Percentiles rank a stretch among this genome's conserved stretches.
Conservation (phyloP, 1,284 basidiomycete genomes). For the Trametes hirsuta region DNA sequence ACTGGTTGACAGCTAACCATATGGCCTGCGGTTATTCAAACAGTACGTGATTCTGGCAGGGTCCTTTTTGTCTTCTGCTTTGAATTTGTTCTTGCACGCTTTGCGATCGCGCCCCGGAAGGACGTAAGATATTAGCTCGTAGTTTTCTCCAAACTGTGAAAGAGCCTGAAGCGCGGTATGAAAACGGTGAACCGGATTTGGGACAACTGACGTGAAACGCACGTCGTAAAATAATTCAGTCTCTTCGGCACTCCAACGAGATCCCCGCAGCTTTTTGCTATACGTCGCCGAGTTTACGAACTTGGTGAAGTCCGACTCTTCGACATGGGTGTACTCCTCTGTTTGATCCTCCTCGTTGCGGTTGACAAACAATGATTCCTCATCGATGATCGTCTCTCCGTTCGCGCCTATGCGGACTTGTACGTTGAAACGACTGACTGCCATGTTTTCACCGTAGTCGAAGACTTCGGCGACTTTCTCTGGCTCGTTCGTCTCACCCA, state of each 20-base stretch:
- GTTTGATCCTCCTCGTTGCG: slow-evolving; percentile 65
- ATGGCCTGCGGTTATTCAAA: slow-evolving; percentile 67
- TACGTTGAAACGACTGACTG: slow-evolving; percentile 74
- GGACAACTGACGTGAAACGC: slow-evolving; percentile 30
- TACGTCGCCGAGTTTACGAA: slow-evolving; percentile 88
- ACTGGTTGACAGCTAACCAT: slow-evolving; percentile 49
- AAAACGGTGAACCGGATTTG: background rate
- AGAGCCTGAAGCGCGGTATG: slow-evolving; percentile 59
- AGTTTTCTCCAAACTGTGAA: slow-evolving; percentile 89
- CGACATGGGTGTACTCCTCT: slow-evolving; percentile 74
- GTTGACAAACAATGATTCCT: slow-evolving; percentile 78
- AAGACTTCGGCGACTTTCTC: slow-evolving; percentile 48
- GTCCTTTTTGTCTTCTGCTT: slow-evolving; percentile 83
- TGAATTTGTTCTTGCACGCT: slow-evolving; percentile 91
- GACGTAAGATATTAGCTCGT: slow-evolving; percentile 86
- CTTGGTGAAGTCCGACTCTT: slow-evolving; percentile 81
- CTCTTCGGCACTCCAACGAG: slow-evolving; percentile 84
- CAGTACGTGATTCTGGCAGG: slow-evolving; percentile 68
- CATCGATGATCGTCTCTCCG: slow-evolving; percentile 81
- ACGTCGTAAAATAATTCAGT: slow-evolving; percentile 87
- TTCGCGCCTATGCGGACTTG: slow-evolving; percentile 82
- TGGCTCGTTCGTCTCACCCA: slow-evolving; percentile 15
- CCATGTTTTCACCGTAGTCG: slow-evolving; percentile 65
- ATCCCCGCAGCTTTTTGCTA: slow-evolving; percentile 73
- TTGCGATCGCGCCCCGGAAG: slow-evolving; percentile 86